Base-by-base conservation (phyloP, 306 rosid species). In the Vigna angularis region DNA sequence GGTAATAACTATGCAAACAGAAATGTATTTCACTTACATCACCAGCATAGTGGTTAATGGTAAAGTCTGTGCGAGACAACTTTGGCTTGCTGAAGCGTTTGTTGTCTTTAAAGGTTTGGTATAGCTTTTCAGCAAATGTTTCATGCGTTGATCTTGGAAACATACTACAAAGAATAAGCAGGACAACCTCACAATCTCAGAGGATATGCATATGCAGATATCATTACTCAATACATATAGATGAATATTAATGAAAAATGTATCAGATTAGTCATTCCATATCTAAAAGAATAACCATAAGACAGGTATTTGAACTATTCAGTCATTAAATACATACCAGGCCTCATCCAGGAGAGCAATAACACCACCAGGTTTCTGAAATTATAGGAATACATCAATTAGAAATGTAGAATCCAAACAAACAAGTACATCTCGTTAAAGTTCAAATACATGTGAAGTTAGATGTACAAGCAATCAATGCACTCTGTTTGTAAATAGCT, bases 331-430 rank as follows among this genome's bases (percentile, higher is more conserved):
- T 57, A 79, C 96, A 34, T 91, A 95, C 99, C 99, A 95, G 38
- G 99, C 99, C 86, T 95, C 99, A 78, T 95, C 99, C 58, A 95
- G 88, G 82, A 95, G 97, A 83, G 99, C 97, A 77, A 95, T 83
- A 83, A 95, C 82, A 30, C 99, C 99, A 4, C 99, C 98, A 3
- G 99, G 99, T 86, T 93, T 95, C 99, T 95, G 97, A 63, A 86
- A 75, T 83, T 72, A 84, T 51, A 50, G 58, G 82, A 72, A 40
- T 73, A 47, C 3, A 76, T 53, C 50, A 44, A 73, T 94, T 85
- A 90, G 89, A 82, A 26, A 79, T 55, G 34, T 66, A 36, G 73
- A 65, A 61, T 15, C 26, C 6, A 81, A 76, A 47, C 12, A 3
- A 74, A 22, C 13, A 52, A 51, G 58, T 8, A 69, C 38, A 51